Evolutionary conservation across 164 flowering plant genomes (phyloP), one percentile per base, ranked within the genome.

Genomic region (Amborella trichopoda): DNA sequence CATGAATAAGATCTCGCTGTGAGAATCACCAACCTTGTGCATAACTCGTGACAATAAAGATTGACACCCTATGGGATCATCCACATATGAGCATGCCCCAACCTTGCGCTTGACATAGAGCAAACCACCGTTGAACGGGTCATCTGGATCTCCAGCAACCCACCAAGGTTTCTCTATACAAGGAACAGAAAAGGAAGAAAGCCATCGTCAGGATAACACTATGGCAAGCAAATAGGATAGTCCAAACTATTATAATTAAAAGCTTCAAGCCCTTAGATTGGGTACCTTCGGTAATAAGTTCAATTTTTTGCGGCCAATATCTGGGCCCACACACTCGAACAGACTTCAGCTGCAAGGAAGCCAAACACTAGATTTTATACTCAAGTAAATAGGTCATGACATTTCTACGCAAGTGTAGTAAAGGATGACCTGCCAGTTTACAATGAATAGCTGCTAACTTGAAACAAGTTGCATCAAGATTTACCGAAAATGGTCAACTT

Each of bases 261-360:
- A 37, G 18, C 13, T 37, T 1, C n/a, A 37, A 30, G 34, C n/a
- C n/a, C n/a, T 5, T 6, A 13, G 18, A 37, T 37, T 13, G 18
- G 38, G 17, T 53, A 90, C 98, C 91, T 73, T 83, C 83, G 23
- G 91, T 89, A 52, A 56, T 49, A 57, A 91, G 72, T 54, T 83
- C 83, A 41, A 91, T 74, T 18, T 71, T 64, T 70, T 80, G 94
- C 56, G 96, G 77, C 98, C 96, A 91, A 52, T 86, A 91, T 21
- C 94, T 77, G 52, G 98, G 98, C 24, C 96, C 95, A 67, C 96
- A 91, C 46, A 91, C 90, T 37, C 77, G 72, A 48, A 91, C 79
- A 28, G 58, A 51, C 62, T 83, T 91, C 55, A 91, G 67, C 98
- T 86, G 79, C 66, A 70, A 47, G 30, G 14, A 69, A 37, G 44